A percentile compares a stretch with the other conserved stretches of the same genome.
phyloP scores from a whole-genome alignment of 257 asterid species.

The Fraxinus pennsylvanica region DNA sequence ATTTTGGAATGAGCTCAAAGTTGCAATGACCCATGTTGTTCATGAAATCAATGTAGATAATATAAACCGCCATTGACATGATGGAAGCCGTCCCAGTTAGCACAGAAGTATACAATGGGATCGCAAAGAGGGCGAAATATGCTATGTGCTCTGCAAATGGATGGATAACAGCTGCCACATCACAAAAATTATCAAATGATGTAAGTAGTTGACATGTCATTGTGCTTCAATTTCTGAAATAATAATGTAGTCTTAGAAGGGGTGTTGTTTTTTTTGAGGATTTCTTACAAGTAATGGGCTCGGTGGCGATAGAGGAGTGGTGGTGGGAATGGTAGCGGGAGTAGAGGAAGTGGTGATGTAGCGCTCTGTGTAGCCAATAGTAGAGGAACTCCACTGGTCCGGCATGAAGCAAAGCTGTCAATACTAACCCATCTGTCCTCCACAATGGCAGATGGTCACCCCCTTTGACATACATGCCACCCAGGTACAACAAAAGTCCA shows the following conservation, averaged over 20 bases:
- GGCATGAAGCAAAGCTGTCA: conserved; percentile 18
- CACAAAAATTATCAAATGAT: no score
- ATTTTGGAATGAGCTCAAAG: conserved; percentile 26
- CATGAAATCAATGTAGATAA: conserved; percentile 18
- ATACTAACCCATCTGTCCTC: conserved; percentile 20
- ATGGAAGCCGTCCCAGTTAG: neutral
- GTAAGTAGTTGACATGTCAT: no score
- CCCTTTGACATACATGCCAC: neutral
- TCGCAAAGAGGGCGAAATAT: conserved; percentile 20
- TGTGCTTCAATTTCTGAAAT: no score
- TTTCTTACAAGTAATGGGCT: conserved; percentile 14
- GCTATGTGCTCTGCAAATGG: conserved; percentile 30
- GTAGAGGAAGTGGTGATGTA: conserved; percentile 25
- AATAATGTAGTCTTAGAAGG: no score
- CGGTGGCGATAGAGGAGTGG: conserved; percentile 18
- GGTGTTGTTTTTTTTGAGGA: no score
- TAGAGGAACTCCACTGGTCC: conserved; percentile 23
- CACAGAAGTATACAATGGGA: conserved; percentile 5
- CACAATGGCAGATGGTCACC: conserved; percentile 11
- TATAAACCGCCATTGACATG: neutral
- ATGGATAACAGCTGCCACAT: conserved; percentile 18
- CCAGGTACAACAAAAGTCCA: conserved; percentile 16
- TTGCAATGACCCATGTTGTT: conserved; percentile 31
- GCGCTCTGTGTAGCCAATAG: conserved; percentile 9
- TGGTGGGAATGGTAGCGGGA: conserved; percentile 22